Conservation (phyloP, 2,329 filamentous ascomycete genomes). For the Pseudogymnoascus pannorum region DNA sequence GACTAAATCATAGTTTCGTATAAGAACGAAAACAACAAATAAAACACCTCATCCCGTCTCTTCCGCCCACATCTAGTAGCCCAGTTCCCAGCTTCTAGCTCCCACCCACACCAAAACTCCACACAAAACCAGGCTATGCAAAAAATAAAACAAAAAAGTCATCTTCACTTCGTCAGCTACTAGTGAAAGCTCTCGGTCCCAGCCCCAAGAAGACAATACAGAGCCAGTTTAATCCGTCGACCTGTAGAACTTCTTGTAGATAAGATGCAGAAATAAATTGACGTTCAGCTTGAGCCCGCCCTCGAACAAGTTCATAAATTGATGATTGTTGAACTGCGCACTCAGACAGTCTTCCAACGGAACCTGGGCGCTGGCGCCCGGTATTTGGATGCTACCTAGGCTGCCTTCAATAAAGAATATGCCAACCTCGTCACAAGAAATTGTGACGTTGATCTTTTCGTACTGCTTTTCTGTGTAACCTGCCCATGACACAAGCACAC, state of each 20-base stretch:
- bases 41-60: not conserved
- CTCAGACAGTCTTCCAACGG: conserved; percentile 90
- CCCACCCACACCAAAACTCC: conserved; percentile 5
- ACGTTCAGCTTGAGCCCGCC: conserved; percentile 82
- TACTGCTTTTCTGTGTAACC: conserved; percentile 77
- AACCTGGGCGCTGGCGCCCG: conserved; percentile 80
- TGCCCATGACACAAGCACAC: conserved; percentile 86
- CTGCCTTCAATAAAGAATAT: conserved; percentile 89
- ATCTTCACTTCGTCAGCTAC: not conserved
- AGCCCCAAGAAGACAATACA: not conserved
- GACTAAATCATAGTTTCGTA: conserved; percentile 8
- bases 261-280: conserved; percentile 88
- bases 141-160: not conserved
- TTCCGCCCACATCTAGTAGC: not conserved
- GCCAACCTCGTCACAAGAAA: conserved; percentile 88
- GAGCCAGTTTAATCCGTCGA: conserved; percentile 31
- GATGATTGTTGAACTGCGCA: conserved; percentile 93
- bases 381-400: conserved; percentile 89
- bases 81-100: not conserved
- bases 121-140: conserved; percentile 9
- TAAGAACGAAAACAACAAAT: not conserved
- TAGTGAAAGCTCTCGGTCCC: not conserved
- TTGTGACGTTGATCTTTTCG: conserved; percentile 89
- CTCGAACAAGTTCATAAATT: conserved; percentile 94
- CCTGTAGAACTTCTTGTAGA: conserved; percentile 98